Conservation (phyloP, 306 rosid genomes). For the Sophora flavescens region DNA sequence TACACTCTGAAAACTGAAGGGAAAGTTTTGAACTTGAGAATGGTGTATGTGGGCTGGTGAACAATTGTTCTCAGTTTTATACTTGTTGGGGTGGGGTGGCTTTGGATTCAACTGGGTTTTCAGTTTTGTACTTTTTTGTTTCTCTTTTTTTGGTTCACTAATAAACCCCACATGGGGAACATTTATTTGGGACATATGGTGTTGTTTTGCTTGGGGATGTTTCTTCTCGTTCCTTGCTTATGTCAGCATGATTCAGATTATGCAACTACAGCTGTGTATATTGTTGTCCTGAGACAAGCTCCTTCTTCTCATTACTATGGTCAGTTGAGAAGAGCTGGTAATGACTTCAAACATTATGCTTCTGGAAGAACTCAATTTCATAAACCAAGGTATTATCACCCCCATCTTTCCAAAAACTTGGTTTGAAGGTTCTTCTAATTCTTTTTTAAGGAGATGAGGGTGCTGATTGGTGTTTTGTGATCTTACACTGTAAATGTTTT, state of each 20-base stretch:
- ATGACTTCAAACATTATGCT: slow-evolving; percentile 51
- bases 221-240: slow-evolving; percentile 49
- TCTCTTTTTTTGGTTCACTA: not conserved
- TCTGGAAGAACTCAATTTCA: slow-evolving; percentile 67
- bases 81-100: slow-evolving; percentile 27
- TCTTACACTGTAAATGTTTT: not conserved
- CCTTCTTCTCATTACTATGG: slow-evolving; percentile 65
- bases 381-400: slow-evolving; percentile 65
- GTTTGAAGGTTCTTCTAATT: not conserved
- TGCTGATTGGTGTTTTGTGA: slow-evolving; percentile 9
- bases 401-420: not conserved
- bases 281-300: slow-evolving; percentile 79
- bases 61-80: slow-evolving; percentile 35
- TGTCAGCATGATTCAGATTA: slow-evolving; percentile 66
- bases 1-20: slow-evolving; percentile 15
- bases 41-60: slow-evolving; percentile 54
- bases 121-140: slow-evolving; percentile 15
- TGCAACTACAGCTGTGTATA: slow-evolving; percentile 69
- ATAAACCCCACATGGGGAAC: slow-evolving; percentile 61
- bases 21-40: slow-evolving; percentile 45
- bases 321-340: slow-evolving; percentile 58
- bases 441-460: not conserved
- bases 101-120: slow-evolving; percentile 44
- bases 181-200: slow-evolving; percentile 49
- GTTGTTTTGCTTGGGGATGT: slow-evolving; percentile 56